These are phyloP conservation scores for Cornus kousa DNA, from an alignment of 148 eudicot genomes.

Conservation along the genomic window DNA sequence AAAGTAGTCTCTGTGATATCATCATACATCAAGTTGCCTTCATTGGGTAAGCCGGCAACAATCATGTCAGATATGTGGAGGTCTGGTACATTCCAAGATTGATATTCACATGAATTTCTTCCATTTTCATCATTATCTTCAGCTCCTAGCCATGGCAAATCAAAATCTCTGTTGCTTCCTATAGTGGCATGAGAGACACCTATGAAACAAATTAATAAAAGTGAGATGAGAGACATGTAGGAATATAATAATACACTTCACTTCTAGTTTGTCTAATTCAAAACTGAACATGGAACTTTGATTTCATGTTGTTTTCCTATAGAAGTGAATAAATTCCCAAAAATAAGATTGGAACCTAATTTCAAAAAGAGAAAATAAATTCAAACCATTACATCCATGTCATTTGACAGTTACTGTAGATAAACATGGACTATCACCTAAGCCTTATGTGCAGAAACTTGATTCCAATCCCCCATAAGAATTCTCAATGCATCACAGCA, in stretches of 20 bases:
- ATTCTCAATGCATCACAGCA: background rate
- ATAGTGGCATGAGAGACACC: background rate
- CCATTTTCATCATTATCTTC: conserved; percentile 62
- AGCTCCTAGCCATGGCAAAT: conserved; percentile 28
- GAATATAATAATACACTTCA: background rate
- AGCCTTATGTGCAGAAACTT: no score
- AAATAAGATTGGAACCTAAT: background rate
- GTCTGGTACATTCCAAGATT: conserved; percentile 70
- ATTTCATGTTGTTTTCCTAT: background rate
- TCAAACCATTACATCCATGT: background rate
- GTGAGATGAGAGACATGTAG: background rate
- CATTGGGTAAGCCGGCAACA: conserved; percentile 58
- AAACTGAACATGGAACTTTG: background rate
- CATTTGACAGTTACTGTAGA: background rate
- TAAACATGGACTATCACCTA: no score
- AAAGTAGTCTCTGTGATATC: conserved; percentile 38
- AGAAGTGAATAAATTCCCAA: conserved; percentile 1
- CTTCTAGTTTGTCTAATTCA: background rate
- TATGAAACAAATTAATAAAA: no score
- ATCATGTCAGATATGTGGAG: conserved; percentile 71
- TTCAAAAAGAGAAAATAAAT: background rate
- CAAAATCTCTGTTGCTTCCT: conserved; percentile 31
- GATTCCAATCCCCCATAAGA: no score
- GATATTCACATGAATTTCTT: conserved; percentile 62
- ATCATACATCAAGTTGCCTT: conserved; percentile 42